Evolutionary conservation across 352 stramenopile genomes (phyloP).

Genomic region (Globisporangium nunn): DNA sequence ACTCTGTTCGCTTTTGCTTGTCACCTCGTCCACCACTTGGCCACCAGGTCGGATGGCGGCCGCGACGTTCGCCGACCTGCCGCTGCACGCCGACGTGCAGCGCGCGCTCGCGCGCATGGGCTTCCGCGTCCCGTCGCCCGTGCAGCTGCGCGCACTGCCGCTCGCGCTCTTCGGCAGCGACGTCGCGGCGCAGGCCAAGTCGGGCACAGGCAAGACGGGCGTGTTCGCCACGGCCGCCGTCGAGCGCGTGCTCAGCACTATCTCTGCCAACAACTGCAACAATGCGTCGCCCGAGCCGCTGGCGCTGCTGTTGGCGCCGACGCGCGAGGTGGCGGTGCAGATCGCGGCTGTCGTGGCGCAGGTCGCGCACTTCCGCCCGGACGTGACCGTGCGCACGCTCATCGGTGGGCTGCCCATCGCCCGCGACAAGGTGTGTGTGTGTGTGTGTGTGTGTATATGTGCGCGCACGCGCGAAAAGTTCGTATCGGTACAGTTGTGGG

Average conservation of each 20-base stretch:
- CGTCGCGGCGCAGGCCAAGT: slow-evolving; percentile 78
- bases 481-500: no score
- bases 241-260: slow-evolving; percentile 43
- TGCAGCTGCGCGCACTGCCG: slow-evolving; percentile 61
- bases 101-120: slow-evolving; percentile 40
- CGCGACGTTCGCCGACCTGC: slow-evolving; percentile 47
- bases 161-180: slow-evolving; percentile 76
- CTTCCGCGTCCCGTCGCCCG: slow-evolving; percentile 55
- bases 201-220: slow-evolving; percentile 75
- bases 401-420: slow-evolving; percentile 59
- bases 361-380: slow-evolving; percentile 30
- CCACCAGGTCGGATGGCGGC: no score
- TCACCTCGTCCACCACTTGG: no score
- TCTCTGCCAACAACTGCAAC: slow-evolving; percentile 7
- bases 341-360: slow-evolving; percentile 62
- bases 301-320: slow-evolving; percentile 64
- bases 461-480: no score
- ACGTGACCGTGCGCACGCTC: slow-evolving; percentile 23
- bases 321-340: slow-evolving; percentile 70
- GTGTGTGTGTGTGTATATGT: no score
- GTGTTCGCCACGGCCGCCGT: slow-evolving; percentile 65
- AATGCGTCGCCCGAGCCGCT: slow-evolving; percentile 20
- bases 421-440: slow-evolving; percentile 39
- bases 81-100: slow-evolving; percentile 45
- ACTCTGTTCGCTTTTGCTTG: no score